Conservation (phyloP, 2,329 filamentous ascomycete species). For the Dothistroma pini region DNA sequence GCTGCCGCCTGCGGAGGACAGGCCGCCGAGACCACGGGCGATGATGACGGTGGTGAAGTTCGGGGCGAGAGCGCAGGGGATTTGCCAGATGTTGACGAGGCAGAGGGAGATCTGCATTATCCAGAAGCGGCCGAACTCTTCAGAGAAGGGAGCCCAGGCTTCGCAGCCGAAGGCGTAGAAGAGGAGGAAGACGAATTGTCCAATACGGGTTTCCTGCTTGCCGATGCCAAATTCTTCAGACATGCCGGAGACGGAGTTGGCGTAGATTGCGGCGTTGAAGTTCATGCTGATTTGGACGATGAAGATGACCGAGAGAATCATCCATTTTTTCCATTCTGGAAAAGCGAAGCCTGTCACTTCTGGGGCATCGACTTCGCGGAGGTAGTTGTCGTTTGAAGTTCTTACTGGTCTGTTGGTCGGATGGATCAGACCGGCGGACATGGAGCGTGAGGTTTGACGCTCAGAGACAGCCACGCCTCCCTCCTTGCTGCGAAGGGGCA, state of each 20-base stretch:
- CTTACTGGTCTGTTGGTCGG: neutral
- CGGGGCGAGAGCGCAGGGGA: slow-evolving; percentile 51
- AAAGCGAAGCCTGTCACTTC: slow-evolving; percentile 42
- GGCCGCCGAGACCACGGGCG: slow-evolving; percentile 48
- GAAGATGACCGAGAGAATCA: slow-evolving; percentile 51
- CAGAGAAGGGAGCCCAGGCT: slow-evolving; percentile 83
- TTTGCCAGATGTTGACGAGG: slow-evolving; percentile 73
- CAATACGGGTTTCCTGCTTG: slow-evolving; percentile 64
- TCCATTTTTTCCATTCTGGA: slow-evolving; percentile 53
- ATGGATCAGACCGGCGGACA: neutral
- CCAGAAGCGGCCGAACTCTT: slow-evolving; percentile 74
- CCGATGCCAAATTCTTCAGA: slow-evolving; percentile 65
- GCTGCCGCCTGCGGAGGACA: slow-evolving; percentile 57
- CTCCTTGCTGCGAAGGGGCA: neutral
- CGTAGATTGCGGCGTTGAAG: slow-evolving; percentile 52
- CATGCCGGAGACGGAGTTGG: slow-evolving; percentile 56
- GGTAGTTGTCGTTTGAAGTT: neutral
- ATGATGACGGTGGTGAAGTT: slow-evolving; percentile 44
- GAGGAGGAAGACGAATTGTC: slow-evolving; percentile 75
- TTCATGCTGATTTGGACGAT: slow-evolving; percentile 55
- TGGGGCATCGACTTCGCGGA: neutral
- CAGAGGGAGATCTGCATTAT: slow-evolving; percentile 70
- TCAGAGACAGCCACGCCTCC: neutral
- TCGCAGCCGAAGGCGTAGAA: slow-evolving; percentile 83
- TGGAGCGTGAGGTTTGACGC: neutral